Percentiles rank a stretch among this genome's conserved stretches.
Evolutionary conservation across 2,329 filamentous ascomycete species (phyloP).

Genomic region (Endoconidiophora laricicola): DNA sequence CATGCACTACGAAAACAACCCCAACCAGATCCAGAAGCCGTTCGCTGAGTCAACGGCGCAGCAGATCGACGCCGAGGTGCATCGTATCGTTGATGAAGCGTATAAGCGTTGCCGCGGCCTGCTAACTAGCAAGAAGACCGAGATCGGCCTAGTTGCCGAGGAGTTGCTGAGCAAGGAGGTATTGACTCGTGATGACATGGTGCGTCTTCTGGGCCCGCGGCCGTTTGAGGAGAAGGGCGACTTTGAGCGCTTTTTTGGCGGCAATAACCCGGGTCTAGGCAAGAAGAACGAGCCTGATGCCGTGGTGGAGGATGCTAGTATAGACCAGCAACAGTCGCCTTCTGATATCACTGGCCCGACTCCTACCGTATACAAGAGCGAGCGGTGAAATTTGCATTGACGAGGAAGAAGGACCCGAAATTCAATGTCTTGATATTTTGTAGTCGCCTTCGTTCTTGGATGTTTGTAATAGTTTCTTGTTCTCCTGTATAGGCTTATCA

Average conservation of each 20-base stretch:
- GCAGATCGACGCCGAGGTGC: slow-evolving; percentile 81
- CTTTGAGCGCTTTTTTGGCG: slow-evolving; percentile 86
- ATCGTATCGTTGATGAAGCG: slow-evolving; percentile 78
- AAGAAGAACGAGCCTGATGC: slow-evolving; percentile 27
- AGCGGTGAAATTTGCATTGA: no score
- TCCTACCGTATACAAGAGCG: no score
- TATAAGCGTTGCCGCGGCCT: slow-evolving; percentile 82
- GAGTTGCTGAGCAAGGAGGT: slow-evolving; percentile 87
- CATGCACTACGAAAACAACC: slow-evolving; percentile 73
- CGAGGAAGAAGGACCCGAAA: no score
- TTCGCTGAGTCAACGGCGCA: slow-evolving; percentile 91
- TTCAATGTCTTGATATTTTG: no score
- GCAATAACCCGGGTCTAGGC: slow-evolving; percentile 31
- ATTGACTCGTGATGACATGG: slow-evolving; percentile 78
- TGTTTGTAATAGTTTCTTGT: no score
- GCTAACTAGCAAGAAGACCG: slow-evolving; percentile 67
- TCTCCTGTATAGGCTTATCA: no score
- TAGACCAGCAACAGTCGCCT: no score
- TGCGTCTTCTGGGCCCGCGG: slow-evolving; percentile 67
- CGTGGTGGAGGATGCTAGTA: slow-evolving; percentile 16
- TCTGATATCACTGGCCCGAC: no score
- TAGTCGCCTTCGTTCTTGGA: no score
- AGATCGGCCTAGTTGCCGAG: slow-evolving; percentile 81
- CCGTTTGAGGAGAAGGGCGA: slow-evolving; percentile 73
- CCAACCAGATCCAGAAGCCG: slow-evolving; percentile 76